Evolutionary conservation across 2,329 filamentous ascomycete species (phyloP), one percentile per base, ranked within the genome.

Genomic region (Botrytis squamosa): DNA sequence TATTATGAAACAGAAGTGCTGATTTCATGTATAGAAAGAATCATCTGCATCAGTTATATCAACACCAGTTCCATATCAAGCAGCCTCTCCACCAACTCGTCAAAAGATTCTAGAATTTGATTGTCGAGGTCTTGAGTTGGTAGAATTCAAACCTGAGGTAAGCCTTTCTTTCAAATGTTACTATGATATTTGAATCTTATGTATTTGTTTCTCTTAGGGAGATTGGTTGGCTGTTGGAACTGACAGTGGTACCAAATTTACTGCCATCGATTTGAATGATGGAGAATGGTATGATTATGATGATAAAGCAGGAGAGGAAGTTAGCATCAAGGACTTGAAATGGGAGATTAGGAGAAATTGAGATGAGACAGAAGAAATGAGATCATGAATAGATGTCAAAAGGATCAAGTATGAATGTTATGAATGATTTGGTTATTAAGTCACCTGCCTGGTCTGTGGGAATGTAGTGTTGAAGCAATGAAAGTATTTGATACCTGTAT

Each of bases 211-310:
- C 18, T 59, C 60, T 10, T 69, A 97, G 92, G 96, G 96, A 20
- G 93, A 97, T 67, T 99, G 95, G 93, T 85, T 95, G 73, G 95
- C 92, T 0, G 93, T 92, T 65, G 96, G 95, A 4, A 75, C 88
- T 25, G 95, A 98, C 29, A 94, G 94, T 0, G 87, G 86, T 16
- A 96, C 93, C 59, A 93, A 93, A 79, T 99, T 99, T 80, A 86
- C 89, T 0, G 89, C 84, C 8, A 92, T 98, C 71, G 95, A 98
- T 78, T 84, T 99, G 72, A 85, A 86, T 0, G 96, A 99, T 42
- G 95, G 93, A 40, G 96, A 99, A 79, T 99, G 96, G 96, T 99
- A 92, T 83, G 95, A 98, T 79, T 99, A 98, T 80, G 95, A 98
- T 78, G 95, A 98, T 84, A 98, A 98, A 85, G 88, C 93, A 0